phyloP scores from a whole-genome alignment of 1,284 basidiomycete species.

The Marasmius sp. region DNA sequence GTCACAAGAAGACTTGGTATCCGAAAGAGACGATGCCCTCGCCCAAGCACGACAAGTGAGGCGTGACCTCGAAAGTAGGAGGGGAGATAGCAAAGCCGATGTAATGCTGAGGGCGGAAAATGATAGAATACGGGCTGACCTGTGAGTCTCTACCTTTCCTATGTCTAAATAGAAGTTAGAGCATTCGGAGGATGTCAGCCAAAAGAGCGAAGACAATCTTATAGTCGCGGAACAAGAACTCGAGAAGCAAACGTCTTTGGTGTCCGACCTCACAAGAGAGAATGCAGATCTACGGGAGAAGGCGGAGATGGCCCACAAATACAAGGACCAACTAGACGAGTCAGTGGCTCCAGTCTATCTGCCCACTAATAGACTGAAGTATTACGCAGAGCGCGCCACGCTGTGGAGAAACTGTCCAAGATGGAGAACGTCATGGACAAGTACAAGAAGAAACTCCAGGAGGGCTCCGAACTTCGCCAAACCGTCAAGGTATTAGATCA shows the following conservation, averaged over 20 bases:
- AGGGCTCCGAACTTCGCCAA: constrained; percentile 84
- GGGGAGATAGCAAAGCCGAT: constrained; percentile 64
- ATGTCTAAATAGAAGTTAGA: constrained; percentile 18
- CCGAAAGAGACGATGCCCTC: constrained; percentile 72
- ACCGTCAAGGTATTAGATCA: constrained; percentile 69
- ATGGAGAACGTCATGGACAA: constrained; percentile 98
- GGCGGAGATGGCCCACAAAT: constrained; percentile 74
- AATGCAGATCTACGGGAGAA: constrained; percentile 81
- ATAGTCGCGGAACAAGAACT: constrained; percentile 77
- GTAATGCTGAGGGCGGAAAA: constrained; percentile 74
- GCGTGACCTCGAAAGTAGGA: constrained; percentile 55
- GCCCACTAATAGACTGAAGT: not conserved
- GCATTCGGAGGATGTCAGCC: constrained; percentile 50
- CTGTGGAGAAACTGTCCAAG: constrained; percentile 89
- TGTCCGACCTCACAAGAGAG: constrained; percentile 74
- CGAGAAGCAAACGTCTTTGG: constrained; percentile 69
- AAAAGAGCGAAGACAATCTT: constrained; percentile 88
- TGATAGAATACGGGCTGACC: constrained; percentile 66
- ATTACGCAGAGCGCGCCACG: constrained; percentile 73
- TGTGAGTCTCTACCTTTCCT: constrained; percentile 28
- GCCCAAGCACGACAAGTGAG: constrained; percentile 56
- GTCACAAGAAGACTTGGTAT: constrained; percentile 63
- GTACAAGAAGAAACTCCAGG: constrained; percentile 98
- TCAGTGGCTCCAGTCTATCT: constrained; percentile 35
- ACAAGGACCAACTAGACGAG: constrained; percentile 97